Evolutionary conservation across 1,284 basidiomycete genomes (phyloP).

Genomic region (Spongiforma sp.): DNA sequence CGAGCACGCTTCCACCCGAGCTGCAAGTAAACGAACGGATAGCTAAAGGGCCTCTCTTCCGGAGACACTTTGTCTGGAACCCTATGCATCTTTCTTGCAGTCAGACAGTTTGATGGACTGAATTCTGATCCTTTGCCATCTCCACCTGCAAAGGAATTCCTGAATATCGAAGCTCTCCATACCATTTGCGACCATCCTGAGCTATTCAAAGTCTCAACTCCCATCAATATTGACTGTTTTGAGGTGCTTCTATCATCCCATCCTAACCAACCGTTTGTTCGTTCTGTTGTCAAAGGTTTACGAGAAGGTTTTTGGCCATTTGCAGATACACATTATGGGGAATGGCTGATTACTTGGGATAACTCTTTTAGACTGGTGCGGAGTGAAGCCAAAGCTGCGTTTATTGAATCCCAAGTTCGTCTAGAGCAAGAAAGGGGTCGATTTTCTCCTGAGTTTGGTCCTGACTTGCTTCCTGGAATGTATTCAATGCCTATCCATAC

Average conservation of each 20-base stretch:
- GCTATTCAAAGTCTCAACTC: conserved; percentile 40
- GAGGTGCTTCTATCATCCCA: conserved; percentile 14
- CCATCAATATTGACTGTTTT: conserved; percentile 41
- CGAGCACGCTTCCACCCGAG: background rate
- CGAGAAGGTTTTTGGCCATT: background rate
- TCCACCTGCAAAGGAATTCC: conserved; percentile 23
- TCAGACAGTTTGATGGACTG: conserved; percentile 23
- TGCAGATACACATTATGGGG: background rate
- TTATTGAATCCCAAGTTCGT: background rate
- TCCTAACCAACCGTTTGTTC: conserved; percentile 29
- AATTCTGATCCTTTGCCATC: conserved; percentile 15
- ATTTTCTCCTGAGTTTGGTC: conserved; percentile 34
- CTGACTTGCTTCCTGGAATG: conserved; percentile 50
- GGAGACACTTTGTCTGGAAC: background rate
- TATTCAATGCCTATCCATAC: conserved; percentile 45
- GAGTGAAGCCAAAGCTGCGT: background rate
- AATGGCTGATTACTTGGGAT: background rate
- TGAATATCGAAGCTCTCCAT: conserved; percentile 9
- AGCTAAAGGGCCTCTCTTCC: background rate
- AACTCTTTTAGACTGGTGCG: background rate
- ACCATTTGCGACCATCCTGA: conserved; percentile 33
- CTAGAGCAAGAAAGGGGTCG: background rate
- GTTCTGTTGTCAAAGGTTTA: conserved; percentile 28
- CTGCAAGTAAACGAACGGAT: background rate
- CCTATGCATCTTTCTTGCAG: background rate